Evolutionary conservation across 176 grass and related monocot genomes (phyloP).

Genomic region (Typha latifolia): DNA sequence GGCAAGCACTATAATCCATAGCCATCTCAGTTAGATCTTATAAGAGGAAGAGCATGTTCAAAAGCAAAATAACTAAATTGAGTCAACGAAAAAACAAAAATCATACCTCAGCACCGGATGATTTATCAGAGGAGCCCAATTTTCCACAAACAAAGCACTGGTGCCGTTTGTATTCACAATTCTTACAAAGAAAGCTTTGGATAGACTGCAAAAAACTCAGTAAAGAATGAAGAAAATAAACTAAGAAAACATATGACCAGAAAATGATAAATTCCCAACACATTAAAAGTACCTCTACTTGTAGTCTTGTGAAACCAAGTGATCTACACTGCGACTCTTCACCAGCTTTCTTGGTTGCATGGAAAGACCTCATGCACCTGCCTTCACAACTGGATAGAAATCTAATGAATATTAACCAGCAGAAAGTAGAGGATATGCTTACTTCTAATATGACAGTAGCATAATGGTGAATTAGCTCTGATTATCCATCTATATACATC

Average conservation of each 20-base stretch:
- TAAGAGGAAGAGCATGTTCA: no score
- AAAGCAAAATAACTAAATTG: no score
- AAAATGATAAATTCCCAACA: not conserved
- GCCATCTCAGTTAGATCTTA: no score
- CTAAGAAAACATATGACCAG: conserved; percentile 10
- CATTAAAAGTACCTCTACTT: conserved; percentile 49
- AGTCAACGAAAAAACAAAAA: not conserved
- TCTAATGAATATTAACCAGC: not conserved
- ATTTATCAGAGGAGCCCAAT: conserved; percentile 1
- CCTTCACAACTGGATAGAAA: conserved; percentile 76
- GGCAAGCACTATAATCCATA: no score
- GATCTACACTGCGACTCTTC: conserved; percentile 60
- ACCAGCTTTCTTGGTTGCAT: conserved; percentile 57
- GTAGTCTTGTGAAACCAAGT: conserved; percentile 42
- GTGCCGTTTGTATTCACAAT: not conserved
- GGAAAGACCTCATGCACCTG: conserved; percentile 87
- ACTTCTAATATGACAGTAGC: not conserved
- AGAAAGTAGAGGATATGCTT: not conserved
- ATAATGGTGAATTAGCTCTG: no score
- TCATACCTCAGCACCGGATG: not conserved
- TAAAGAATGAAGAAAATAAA: conserved; percentile 13
- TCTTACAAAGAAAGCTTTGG: conserved; percentile 9
- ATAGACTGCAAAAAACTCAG: conserved; percentile 46
- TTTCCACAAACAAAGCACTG: conserved; percentile 3
- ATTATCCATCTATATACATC: no score